A percentile compares a stretch with the other conserved stretches of the same genome.
Evolutionary conservation across 2,329 filamentous ascomycete genomes (phyloP).

Genomic region (Cladophialophora exuberans): DNA sequence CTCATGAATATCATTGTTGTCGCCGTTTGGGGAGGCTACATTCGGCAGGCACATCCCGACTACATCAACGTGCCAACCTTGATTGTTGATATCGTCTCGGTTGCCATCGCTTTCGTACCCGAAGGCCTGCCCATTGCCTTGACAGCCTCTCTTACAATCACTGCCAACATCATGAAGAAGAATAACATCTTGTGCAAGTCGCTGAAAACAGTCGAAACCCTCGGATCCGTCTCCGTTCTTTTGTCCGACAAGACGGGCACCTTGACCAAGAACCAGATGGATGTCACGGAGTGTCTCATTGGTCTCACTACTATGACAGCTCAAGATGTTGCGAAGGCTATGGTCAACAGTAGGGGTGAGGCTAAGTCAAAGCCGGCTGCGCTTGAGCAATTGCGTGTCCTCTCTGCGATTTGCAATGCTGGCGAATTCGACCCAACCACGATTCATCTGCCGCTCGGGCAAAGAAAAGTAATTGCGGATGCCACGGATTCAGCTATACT

Average conservation of each 20-base stretch:
- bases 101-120: conserved; percentile 76
- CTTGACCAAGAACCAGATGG: conserved; percentile 68
- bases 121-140: conserved; percentile 73
- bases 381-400: conserved; percentile 61
- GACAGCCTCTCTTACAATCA: conserved; percentile 73
- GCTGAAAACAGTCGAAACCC: conserved; percentile 75
- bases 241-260: conserved; percentile 76
- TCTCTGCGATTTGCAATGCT: conserved; percentile 72
- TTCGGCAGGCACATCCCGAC: conserved; percentile 66
- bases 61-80: conserved; percentile 74
- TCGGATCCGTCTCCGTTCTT: conserved; percentile 72
- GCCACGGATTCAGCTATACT: conserved; percentile 77
- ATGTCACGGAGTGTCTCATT: conserved; percentile 69
- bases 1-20: conserved; percentile 58
- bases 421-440: conserved; percentile 73
- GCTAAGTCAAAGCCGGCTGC: conserved; percentile 39
- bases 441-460: conserved; percentile 58
- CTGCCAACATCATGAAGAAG: conserved; percentile 74
- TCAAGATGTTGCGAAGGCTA: conserved; percentile 56
- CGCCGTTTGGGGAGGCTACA: conserved; percentile 70
- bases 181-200: conserved; percentile 80
- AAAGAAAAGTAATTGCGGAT: conserved; percentile 71
- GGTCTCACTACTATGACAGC: conserved; percentile 56
- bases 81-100: conserved; percentile 73
- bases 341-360: conserved; percentile 32